These are phyloP conservation scores for Kwoniella dendrophila DNA, from an alignment of 768 basidiomycete genomes.

Conservation along the genomic window DNA sequence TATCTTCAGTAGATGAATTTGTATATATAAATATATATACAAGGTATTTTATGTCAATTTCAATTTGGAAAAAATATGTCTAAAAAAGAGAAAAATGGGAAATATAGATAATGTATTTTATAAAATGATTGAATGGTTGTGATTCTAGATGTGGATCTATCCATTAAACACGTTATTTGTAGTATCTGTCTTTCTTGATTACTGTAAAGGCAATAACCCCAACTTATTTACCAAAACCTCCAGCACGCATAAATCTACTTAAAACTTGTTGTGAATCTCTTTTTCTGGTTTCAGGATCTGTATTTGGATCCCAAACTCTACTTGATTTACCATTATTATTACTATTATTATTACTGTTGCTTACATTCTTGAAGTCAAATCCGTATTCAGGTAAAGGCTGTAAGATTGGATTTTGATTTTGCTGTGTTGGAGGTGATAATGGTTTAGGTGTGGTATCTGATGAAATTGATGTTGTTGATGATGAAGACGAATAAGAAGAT, in stretches of 20 bases:
- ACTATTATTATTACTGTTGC: not conserved
- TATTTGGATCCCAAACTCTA: constrained; percentile 80
- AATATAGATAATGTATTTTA: too few relatives aligned
- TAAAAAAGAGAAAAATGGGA: too few relatives aligned
- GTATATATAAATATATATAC: too few relatives aligned
- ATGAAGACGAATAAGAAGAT: not conserved
- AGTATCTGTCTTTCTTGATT: too few relatives aligned
- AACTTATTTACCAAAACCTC: constrained; percentile 19
- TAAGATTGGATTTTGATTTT: not conserved
- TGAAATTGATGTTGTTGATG: constrained; percentile 22
- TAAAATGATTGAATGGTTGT: too few relatives aligned
- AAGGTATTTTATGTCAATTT: too few relatives aligned
- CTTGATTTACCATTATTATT: not conserved
- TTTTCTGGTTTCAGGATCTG: constrained; percentile 83
- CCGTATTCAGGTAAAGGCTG: constrained; percentile 22
- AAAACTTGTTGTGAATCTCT: constrained; percentile 84
- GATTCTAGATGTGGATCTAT: too few relatives aligned
- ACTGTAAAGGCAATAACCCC: too few relatives aligned
- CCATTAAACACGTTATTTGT: too few relatives aligned
- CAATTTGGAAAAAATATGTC: too few relatives aligned
- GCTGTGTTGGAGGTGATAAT: constrained; percentile 20
- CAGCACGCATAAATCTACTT: constrained; percentile 70
- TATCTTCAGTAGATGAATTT: too few relatives aligned
- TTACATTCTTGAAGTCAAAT: constrained; percentile 13
- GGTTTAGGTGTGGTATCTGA: constrained; percentile 49